Percentiles rank a stretch among this genome's conserved stretches.
Evolutionary conservation across 805 yeast species (phyloP).

Genomic region (Ogataea chonburiensis): DNA sequence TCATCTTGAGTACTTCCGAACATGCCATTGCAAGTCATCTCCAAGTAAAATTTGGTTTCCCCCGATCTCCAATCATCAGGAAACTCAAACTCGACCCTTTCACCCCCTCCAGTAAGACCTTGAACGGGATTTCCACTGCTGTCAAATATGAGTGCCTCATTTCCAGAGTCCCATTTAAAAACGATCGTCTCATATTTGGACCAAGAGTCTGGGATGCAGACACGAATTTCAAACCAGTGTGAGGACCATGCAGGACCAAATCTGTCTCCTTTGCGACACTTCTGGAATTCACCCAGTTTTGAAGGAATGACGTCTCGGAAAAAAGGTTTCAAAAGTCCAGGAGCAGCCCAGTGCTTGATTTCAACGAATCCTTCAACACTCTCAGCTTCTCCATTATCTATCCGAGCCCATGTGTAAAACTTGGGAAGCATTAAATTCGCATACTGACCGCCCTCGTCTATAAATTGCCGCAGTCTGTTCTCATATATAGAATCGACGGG

Average conservation of each 20-base stretch:
- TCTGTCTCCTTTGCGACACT: conserved; percentile 64
- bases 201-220: conserved; percentile 67
- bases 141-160: conserved; percentile 81
- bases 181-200: conserved; percentile 50
- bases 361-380: conserved; percentile 45
- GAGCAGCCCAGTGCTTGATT: conserved; percentile 70
- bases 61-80: conserved; percentile 56
- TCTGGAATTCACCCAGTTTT: conserved; percentile 47
- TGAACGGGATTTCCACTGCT: conserved; percentile 66
- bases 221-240: conserved; percentile 80
- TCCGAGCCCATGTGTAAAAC: conserved; percentile 65
- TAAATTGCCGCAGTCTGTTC: conserved; percentile 72
- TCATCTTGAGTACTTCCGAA: conserved; percentile 64
- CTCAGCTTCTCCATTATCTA: conserved; percentile 38
- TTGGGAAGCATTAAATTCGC: conserved; percentile 71
- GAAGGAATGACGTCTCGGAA: conserved; percentile 56
- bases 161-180: conserved; percentile 81
- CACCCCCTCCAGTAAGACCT: conserved; percentile 86
- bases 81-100: conserved; percentile 69
- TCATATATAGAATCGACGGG: conserved; percentile 75
- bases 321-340: conserved; percentile 62
- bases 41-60: conserved; percentile 72
- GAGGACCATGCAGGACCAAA: conserved; percentile 98
- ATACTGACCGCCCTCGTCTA: conserved; percentile 72
- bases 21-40: conserved; percentile 93